Evolutionary conservation across 495 filamentous ascomycete species (phyloP), one percentile per base, ranked within the genome.

Genomic region (Cercophora scortea): DNA sequence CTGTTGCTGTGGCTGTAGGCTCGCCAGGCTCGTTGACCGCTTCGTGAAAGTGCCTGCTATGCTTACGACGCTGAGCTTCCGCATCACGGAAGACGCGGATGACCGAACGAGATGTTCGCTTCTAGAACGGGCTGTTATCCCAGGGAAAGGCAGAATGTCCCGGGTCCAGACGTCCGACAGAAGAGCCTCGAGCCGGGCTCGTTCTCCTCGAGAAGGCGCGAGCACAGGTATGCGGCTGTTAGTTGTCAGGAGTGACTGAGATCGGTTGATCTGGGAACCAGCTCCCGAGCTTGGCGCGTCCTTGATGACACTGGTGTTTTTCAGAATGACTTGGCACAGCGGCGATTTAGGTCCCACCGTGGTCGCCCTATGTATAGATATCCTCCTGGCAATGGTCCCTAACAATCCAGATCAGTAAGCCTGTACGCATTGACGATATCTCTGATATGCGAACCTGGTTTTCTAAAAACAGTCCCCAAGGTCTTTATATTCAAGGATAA

Each of bases 81-180:
- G 80, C 77, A 93, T 93, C 61, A 95, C 79, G 1, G 86, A 86
- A 44, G 83, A 86, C 2, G 86, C 84, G 4, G 84, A 84, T 8
- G 81, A 78, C 42, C 85, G 79, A 46, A 92, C 78, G 12, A 79
- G 70, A 51, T 82, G 74, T 59, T 81, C 90, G 42, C 82, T 77
- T 57, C 79, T 76, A 39, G 80, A 79, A 45, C 74, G 67, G 46
- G 77, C 71, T 16, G 75, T 78, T 80, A 95, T 94, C 18, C 89
- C 89, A n/a, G 90, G 90, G 60, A 85, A 91, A 9, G 91, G 87
- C 42, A 98, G 69, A 2, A 82, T 68, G 52, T 95, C 90, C 43
- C 82, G 80, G 12, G 87, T 94, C 84, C 92, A 98, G 35, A 95
- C 82, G 54, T 91, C 87, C 12, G 79, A 68, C 17, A 98, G 73